A percentile compares a stretch with the other conserved stretches of the same genome.
Evolutionary conservation across 2,329 filamentous ascomycete genomes (phyloP).

Genomic region (Xylaria sp.): DNA sequence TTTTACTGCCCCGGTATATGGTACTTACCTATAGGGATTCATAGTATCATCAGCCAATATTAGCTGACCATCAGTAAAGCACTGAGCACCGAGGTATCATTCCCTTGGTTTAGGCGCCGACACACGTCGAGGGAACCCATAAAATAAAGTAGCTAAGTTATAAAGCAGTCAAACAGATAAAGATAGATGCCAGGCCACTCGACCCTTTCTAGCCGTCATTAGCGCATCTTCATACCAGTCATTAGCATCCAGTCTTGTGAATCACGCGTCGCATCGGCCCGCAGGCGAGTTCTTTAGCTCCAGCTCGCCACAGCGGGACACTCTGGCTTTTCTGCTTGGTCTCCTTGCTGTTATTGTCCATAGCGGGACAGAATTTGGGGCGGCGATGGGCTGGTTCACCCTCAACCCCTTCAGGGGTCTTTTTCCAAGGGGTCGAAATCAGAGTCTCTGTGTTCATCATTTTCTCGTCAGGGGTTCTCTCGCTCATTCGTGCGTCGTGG

Average conservation of each 20-base stretch:
- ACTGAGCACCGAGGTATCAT: slow-evolving; percentile 9
- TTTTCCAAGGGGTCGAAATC: not conserved
- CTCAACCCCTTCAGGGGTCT: not conserved
- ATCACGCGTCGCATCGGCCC: not conserved
- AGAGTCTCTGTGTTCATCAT: slow-evolving; percentile 11
- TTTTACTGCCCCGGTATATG: not conserved
- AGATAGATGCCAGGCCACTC: not conserved
- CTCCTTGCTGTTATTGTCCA: not conserved
- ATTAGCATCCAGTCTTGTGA: not conserved
- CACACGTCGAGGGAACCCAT: not conserved
- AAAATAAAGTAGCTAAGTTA: not conserved
- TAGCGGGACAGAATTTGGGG: not conserved
- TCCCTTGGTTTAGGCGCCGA: slow-evolving; percentile 7
- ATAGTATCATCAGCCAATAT: not conserved
- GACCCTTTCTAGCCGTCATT: not conserved
- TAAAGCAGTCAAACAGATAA: slow-evolving; percentile 7
- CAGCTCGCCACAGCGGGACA: not conserved
- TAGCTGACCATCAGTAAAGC: not conserved
- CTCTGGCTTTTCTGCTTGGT: not conserved
- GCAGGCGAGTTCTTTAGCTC: not conserved
- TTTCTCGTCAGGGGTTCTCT: not conserved
- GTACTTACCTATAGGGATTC: not conserved
- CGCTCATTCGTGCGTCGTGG: slow-evolving; percentile 4
- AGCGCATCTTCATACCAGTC: not conserved
- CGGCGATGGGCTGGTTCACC: too few relatives aligned